A percentile compares a stretch with the other conserved stretches of the same genome.
Conservation (phyloP, 805 yeast genomes). For the Suhomyces prunicola region DNA sequence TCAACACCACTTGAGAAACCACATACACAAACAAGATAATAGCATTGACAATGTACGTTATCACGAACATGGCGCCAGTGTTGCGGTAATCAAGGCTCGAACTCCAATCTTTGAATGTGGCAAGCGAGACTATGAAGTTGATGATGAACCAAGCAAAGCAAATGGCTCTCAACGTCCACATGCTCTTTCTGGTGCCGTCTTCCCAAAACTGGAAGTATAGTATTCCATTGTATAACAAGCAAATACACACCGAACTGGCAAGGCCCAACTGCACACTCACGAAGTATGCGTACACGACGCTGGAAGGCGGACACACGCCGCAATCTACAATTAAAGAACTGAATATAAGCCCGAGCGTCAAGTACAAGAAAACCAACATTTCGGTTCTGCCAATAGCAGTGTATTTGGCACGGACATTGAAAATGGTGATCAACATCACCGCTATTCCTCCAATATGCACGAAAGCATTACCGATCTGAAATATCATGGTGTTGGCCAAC, state of each 20-base stretch:
- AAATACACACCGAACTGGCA: slow-evolving; percentile 66
- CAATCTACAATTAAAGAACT: slow-evolving; percentile 79
- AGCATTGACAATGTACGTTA: slow-evolving; percentile 71
- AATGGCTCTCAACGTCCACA: slow-evolving; percentile 51
- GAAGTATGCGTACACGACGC: slow-evolving; percentile 71
- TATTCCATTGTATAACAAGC: slow-evolving; percentile 70
- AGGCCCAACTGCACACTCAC: slow-evolving; percentile 79
- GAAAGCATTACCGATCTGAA: slow-evolving; percentile 84
- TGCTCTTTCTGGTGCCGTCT: slow-evolving; percentile 75
- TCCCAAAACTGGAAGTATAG: slow-evolving; percentile 91
- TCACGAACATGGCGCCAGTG: slow-evolving; percentile 67
- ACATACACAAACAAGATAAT: slow-evolving; percentile 59
- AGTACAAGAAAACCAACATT: slow-evolving; percentile 69
- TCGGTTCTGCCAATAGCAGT: slow-evolving; percentile 95
- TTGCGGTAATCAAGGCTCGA: slow-evolving; percentile 46
- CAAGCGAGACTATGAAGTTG: slow-evolving; percentile 62
- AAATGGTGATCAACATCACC: slow-evolving; percentile 65
- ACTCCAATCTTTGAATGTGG: slow-evolving; percentile 70
- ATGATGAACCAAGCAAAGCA: slow-evolving; percentile 58
- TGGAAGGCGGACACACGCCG: slow-evolving; percentile 89
- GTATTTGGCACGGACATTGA: slow-evolving; percentile 76
- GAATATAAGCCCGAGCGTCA: slow-evolving; percentile 54
- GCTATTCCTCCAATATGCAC: slow-evolving; percentile 73
- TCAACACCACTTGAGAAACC: slow-evolving; percentile 64
- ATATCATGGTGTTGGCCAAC: slow-evolving; percentile 86